Evolutionary conservation across 176 grass and related monocot genomes (phyloP).

Genomic region (Aegilops tauschii): DNA sequence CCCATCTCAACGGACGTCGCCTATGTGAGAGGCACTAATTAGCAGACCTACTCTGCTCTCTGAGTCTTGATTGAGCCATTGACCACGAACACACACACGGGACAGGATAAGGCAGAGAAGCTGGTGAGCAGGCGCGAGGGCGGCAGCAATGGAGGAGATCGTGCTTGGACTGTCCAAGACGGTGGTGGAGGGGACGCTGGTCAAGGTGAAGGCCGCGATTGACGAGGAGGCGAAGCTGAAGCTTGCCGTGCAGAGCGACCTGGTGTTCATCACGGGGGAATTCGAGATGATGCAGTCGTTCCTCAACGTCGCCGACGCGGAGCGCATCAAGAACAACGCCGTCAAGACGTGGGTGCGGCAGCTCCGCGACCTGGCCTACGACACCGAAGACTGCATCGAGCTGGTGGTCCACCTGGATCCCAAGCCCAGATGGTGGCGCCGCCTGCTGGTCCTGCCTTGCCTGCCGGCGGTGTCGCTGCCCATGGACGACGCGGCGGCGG

Average conservation of each 20-base stretch:
- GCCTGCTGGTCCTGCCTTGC: background rate
- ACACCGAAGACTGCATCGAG: background rate
- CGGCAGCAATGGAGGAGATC: background rate
- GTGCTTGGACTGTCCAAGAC: background rate
- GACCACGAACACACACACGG: too few relatives aligned
- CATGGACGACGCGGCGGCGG: background rate
- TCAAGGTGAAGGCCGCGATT: background rate
- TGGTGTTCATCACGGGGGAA: background rate
- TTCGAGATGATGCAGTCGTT: background rate
- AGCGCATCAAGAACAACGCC: background rate
- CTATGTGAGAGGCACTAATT: too few relatives aligned
- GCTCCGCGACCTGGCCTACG: background rate
- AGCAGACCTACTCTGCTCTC: too few relatives aligned
- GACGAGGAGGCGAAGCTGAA: background rate
- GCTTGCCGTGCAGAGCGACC: background rate
- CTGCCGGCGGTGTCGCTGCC: background rate
- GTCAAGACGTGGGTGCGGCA: background rate
- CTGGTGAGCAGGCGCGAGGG: background rate
- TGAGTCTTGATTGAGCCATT: too few relatives aligned
- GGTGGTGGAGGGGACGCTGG: background rate
- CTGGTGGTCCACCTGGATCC: background rate
- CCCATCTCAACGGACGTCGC: too few relatives aligned
- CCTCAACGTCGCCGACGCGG: background rate
- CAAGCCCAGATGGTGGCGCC: background rate
- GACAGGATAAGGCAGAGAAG: too few relatives aligned